A percentile compares a stretch with the other conserved stretches of the same genome.
Conservation (phyloP, 177 flowering plant species). For the Telopea speciosissima region DNA sequence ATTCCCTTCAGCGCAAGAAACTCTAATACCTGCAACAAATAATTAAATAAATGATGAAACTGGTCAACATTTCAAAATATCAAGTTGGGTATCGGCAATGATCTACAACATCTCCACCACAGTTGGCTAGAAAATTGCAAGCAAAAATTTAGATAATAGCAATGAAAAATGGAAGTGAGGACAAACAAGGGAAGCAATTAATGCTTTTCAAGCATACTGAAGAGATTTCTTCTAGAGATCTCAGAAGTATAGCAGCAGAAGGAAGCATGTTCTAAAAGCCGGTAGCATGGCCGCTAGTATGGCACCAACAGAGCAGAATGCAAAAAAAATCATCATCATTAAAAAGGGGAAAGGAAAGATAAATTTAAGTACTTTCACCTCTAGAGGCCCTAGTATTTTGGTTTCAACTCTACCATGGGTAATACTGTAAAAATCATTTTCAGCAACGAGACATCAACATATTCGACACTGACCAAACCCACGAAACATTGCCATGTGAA, state of each 20-base stretch:
- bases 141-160: not conserved
- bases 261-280: not conserved
- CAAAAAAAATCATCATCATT: no score
- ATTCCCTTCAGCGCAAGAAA: constrained; percentile 60
- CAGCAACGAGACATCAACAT: no score
- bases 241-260: not conserved
- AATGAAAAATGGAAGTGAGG: not conserved
- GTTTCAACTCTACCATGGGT: no score
- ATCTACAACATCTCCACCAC: not conserved
- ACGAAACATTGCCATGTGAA: no score
- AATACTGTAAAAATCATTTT: no score
- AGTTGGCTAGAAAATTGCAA: not conserved
- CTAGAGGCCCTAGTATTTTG: no score
- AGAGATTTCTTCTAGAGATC: not conserved
- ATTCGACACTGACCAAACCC: no score
- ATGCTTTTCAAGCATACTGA: not conserved
- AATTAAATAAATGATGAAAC: not conserved
- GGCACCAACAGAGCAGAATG: not conserved
- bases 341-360: no score
- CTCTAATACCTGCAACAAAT: constrained; percentile 57
- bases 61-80: not conserved
- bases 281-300: not conserved
- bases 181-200: not conserved
- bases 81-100: not conserved
- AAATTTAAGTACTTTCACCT: no score